Evolutionary conservation across 148 eudicot genomes (phyloP).

Genomic region (Vaccinium vitisidaea): DNA sequence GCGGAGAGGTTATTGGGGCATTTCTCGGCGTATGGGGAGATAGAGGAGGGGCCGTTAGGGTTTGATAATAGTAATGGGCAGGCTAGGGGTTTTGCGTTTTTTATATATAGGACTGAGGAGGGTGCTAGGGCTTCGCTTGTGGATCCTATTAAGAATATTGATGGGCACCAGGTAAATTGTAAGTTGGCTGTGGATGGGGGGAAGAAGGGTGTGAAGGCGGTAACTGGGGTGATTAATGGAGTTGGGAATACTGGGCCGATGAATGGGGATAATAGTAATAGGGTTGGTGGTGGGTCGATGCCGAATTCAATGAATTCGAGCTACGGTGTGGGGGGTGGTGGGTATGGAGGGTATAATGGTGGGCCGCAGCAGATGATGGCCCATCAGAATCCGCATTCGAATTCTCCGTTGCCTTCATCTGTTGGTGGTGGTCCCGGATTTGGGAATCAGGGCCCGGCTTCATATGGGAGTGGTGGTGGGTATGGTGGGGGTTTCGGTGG

Average conservation of each 20-base stretch:
- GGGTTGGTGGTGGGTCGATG: conserved; percentile 29
- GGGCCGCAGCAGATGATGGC: conserved; percentile 29
- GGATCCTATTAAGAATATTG: conserved; percentile 73
- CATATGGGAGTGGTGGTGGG: conserved; percentile 22
- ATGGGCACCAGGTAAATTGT: conserved; percentile 76
- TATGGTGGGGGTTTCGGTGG: conserved; percentile 41
- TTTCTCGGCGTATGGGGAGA: conserved; percentile 69
- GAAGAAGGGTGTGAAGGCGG: conserved; percentile 56
- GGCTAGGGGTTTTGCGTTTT: conserved; percentile 79
- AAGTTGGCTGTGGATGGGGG: conserved; percentile 90
- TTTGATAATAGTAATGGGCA: conserved; percentile 84
- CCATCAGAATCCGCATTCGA: conserved; percentile 27
- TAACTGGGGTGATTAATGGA: conserved; percentile 17
- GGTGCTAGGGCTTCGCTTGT: conserved; percentile 71
- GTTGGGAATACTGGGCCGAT: conserved; percentile 13
- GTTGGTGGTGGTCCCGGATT: conserved; percentile 28
- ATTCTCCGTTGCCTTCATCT: conserved; percentile 6
- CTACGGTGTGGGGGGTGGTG: conserved; percentile 34
- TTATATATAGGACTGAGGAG: conserved; percentile 81
- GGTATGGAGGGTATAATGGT: conserved; percentile 34
- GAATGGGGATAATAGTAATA: neutral
- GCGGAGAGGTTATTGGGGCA: conserved; percentile 65
- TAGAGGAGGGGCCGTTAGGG: conserved; percentile 96
- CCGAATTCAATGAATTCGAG: conserved; percentile 31
- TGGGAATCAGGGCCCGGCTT: conserved; percentile 38